Evolutionary conservation across 192 early-diverging fungal species (phyloP).

Genomic region (Podochytrium sp.): DNA sequence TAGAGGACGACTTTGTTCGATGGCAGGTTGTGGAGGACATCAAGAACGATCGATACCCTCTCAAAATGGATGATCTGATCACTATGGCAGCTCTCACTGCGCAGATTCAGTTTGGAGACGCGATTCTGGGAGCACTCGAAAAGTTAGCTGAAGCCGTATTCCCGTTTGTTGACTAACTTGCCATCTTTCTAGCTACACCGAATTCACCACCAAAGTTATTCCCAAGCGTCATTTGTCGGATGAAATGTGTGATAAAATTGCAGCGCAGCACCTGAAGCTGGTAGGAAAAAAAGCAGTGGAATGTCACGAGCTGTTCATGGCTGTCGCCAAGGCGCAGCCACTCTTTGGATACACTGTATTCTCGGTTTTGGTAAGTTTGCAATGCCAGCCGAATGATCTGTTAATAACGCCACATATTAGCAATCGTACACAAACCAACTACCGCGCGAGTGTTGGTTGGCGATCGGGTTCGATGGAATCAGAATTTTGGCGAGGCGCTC

Average conservation of each 20-base stretch:
- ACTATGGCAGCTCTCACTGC: constrained; percentile 31
- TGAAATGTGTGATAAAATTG: constrained; percentile 16
- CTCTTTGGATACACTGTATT: constrained; percentile 50
- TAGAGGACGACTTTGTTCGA: constrained; percentile 41
- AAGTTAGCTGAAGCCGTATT: constrained; percentile 20
- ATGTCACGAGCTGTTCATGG: constrained; percentile 35
- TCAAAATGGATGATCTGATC: constrained; percentile 39
- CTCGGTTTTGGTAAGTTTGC: constrained; percentile 43
- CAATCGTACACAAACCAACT: constrained; percentile 53
- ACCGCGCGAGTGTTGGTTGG: constrained; percentile 51
- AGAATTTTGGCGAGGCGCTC: constrained; percentile 45
- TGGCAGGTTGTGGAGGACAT: constrained; percentile 48
- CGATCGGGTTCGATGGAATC: constrained; percentile 39
- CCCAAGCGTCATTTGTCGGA: constrained; percentile 21
- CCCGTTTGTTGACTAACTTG: background rate
- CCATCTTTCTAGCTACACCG: constrained; percentile 25
- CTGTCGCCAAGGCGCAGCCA: constrained; percentile 36
- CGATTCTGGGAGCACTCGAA: constrained; percentile 21
- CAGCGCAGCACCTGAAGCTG: constrained; percentile 18
- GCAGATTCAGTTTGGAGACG: constrained; percentile 45
- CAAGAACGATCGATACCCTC: constrained; percentile 36
- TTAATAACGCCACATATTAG: constrained; percentile 15
- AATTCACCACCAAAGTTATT: constrained; percentile 29
- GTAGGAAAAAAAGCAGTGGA: constrained; percentile 5
- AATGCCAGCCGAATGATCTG: background rate